phyloP scores from a whole-genome alignment of 2,329 filamentous ascomycete genomes.

The Tothia fuscella region DNA sequence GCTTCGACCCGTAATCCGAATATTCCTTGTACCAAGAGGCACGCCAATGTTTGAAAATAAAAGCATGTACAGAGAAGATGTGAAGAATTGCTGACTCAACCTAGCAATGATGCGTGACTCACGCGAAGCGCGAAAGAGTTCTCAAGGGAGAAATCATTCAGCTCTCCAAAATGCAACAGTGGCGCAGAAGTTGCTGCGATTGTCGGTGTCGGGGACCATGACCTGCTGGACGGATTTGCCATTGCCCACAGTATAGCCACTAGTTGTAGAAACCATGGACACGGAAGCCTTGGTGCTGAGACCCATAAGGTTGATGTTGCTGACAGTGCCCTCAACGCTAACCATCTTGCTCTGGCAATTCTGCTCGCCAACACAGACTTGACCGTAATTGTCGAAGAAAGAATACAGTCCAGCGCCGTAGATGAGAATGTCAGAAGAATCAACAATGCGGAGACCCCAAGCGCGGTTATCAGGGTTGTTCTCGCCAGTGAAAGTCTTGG shows the following conservation, averaged over 20 bases:
- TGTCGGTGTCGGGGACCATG: conserved; percentile 29
- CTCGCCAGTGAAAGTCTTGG: conserved; percentile 23
- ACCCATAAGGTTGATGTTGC: conserved; percentile 34
- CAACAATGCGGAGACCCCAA: conserved; percentile 34
- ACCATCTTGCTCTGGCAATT: conserved; percentile 42
- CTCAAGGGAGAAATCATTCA: not conserved
- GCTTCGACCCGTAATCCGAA: no score
- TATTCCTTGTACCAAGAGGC: no score
- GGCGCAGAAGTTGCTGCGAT: conserved; percentile 37
- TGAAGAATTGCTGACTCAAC: no score
- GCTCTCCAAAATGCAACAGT: conserved; percentile 26
- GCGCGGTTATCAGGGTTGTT: conserved; percentile 33
- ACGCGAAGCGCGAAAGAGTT: no score
- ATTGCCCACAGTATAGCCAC: conserved; percentile 8
- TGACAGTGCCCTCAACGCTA: conserved; percentile 28
- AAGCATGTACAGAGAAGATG: no score
- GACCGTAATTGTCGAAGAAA: conserved; percentile 48
- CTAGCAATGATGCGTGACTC: no score
- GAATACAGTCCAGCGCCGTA: conserved; percentile 42
- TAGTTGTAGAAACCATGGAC: conserved; percentile 33
- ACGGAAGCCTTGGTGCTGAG: conserved; percentile 37
- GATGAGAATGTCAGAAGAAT: conserved; percentile 30
- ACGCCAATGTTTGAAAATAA: no score
- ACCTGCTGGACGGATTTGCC: conserved; percentile 12
- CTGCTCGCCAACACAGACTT: conserved; percentile 34